Evolutionary conservation across 106 monocot genomes (phyloP), one percentile per base, ranked within the genome.

Genomic region (Platanthera zijinensis): DNA sequence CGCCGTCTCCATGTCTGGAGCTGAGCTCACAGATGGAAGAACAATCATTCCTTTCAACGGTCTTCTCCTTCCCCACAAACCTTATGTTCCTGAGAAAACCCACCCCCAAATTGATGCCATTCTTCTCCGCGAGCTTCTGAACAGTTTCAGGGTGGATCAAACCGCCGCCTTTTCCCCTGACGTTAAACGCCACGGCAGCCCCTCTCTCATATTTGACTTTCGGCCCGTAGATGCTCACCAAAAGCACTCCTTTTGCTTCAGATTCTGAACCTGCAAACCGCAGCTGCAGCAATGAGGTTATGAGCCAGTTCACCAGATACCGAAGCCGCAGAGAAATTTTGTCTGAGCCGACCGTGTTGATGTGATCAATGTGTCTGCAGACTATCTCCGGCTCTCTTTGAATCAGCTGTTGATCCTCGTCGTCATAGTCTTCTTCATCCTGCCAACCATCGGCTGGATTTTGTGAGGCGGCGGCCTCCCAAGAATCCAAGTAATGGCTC

Each of bases 131-230:
- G 49, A 97, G 75, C 77, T 89, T 94, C 69, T 86, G 97, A n/a
- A 97, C 93, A 56, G 81, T n/a, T 76, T 93, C 93, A 19, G 97
- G 93, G 53, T 82, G 76, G 49, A 97, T 75, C 69, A 91, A 73
- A 49, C 76, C 62, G 6, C 91, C 89, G 39, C 18, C 75, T 10
- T 74, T 59, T 54, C 81, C 82, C 81, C 80, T 97, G 59, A 97
- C 83, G 63, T 97, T 97, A 83, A 97, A 97, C 54, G 96, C 93
- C 11, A 97, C 89, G 28, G 96, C 74, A 52, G 91, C 89, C 61
- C 96, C 96, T 39, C 96, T 87, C 76, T 97, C 93, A 45, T 89
- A 91, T 72, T 91, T 97, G 74, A 97, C 94, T 72, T 94, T 97
- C 39, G 96, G 93, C 17, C 96, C 96, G 67, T 97, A 97, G 22